phyloP scores from a whole-genome alignment of 495 filamentous ascomycete genomes.

The Penicillium bialowiezense region DNA sequence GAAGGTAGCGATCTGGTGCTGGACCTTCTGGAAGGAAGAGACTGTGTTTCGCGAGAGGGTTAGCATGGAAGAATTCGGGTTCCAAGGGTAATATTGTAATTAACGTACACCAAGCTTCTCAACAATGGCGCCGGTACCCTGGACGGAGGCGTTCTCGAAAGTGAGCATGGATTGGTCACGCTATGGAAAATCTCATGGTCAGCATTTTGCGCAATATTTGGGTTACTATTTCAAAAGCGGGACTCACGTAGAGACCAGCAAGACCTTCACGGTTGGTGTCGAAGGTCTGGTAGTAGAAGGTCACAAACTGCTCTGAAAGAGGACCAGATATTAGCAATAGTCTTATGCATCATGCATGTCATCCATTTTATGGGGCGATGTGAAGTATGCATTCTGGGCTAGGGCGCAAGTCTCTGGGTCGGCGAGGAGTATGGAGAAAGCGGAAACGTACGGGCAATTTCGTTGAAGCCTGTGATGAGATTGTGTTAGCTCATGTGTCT shows the following conservation, averaged over 20 bases:
- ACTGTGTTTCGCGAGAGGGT: slow-evolving; percentile 45
- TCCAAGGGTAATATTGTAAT: too few species aligned
- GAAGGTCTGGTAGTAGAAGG: slow-evolving; percentile 87
- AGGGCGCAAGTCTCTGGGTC: slow-evolving; percentile 6
- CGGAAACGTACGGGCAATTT: slow-evolving; percentile 52
- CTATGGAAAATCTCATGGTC: slow-evolving; percentile 41
- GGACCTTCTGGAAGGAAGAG: slow-evolving; percentile 72
- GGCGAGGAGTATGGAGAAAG: background rate
- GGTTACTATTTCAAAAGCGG: background rate
- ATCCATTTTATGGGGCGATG: background rate
- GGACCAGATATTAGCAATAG: slow-evolving; percentile 10
- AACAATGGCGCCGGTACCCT: slow-evolving; percentile 60
- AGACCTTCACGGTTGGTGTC: slow-evolving; percentile 63
- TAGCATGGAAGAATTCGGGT: too few species aligned
- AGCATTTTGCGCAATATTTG: background rate
- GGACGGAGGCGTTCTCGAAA: slow-evolving; percentile 65
- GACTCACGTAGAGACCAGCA: slow-evolving; percentile 70
- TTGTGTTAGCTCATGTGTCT: slow-evolving; percentile 19
- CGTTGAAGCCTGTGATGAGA: slow-evolving; percentile 43
- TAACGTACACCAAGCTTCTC: slow-evolving; percentile 72
- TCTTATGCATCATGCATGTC: background rate
- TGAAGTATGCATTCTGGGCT: slow-evolving; percentile 3
- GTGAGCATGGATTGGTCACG: slow-evolving; percentile 88
- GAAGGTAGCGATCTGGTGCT: slow-evolving; percentile 63
- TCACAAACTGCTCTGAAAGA: slow-evolving; percentile 70